phyloP scores from a whole-genome alignment of 2,329 filamentous ascomycete genomes.

The Tothia fuscella region DNA sequence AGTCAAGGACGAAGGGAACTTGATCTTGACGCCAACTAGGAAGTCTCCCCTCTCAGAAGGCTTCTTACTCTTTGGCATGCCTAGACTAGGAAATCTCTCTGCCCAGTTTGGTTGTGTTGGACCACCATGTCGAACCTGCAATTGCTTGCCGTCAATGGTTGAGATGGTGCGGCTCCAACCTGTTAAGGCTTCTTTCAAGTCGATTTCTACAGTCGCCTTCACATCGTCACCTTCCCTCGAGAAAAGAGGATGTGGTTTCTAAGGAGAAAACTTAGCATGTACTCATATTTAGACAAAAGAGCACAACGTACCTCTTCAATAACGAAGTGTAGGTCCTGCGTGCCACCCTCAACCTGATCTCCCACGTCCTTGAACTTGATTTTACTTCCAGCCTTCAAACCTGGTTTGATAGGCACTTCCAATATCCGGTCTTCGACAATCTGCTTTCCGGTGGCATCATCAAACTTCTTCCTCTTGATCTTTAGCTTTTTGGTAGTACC shows the following conservation, averaged over 20 bases:
- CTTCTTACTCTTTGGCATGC: slow-evolving; percentile 92
- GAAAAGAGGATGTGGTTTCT: slow-evolving; percentile 82
- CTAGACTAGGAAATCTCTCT: slow-evolving; percentile 71
- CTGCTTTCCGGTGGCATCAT: slow-evolving; percentile 66
- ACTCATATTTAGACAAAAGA: not conserved
- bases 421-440: slow-evolving; percentile 80
- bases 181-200: slow-evolving; percentile 85
- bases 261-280: slow-evolving; percentile 25
- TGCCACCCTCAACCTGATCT: slow-evolving; percentile 90
- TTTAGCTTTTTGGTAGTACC: slow-evolving; percentile 95
- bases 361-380: slow-evolving; percentile 98
- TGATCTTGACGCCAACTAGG: slow-evolving; percentile 80
- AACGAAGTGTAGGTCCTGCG: slow-evolving; percentile 91
- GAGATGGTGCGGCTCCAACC: slow-evolving; percentile 87
- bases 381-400: slow-evolving; percentile 92
- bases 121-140: slow-evolving; percentile 66
- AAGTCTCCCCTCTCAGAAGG: slow-evolving; percentile 76
- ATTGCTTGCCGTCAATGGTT: slow-evolving; percentile 83
- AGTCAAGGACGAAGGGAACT: slow-evolving; percentile 73
- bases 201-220: slow-evolving; percentile 63
- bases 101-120: slow-evolving; percentile 76
- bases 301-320: slow-evolving; percentile 66
- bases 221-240: slow-evolving; percentile 83
- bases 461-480: slow-evolving; percentile 92
- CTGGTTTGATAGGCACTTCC: slow-evolving; percentile 90